Base-by-base conservation (phyloP, 2,329 filamentous ascomycete genomes). In the Cytospora chrysosperma region DNA sequence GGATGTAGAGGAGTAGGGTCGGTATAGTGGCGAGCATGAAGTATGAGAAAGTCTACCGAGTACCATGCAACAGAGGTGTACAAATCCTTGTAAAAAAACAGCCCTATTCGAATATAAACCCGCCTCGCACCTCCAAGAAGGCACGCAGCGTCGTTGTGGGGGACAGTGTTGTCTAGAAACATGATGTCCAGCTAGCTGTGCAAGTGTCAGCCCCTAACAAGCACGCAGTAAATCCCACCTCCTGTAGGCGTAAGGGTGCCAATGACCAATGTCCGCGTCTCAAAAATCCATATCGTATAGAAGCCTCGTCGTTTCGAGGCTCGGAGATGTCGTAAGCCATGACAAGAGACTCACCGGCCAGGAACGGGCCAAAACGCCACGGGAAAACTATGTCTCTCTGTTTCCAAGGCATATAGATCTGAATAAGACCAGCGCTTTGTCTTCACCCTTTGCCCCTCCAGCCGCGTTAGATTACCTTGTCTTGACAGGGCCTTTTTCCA, bases 1-100 rank as follows among this genome's bases (percentile, higher is more conserved):
- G 72, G 79, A 84, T 26, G 59, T 51, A n/a, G 65, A 72, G 59
- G 68, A 58, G 37, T 3, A 21, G 19, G 1, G 17, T 26, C 4
- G 1, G 3, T 17, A 21, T 17, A 1, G n/a, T 50, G 28, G 21
- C 21, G 6, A 37, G 17, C 28, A 3, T 28, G 26, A 40, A 24
- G 24, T n/a, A 26, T 8, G 28, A 9, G 27, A 24, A 12, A 30
- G 5, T 60, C 17, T 40, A 40, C 37, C 37, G 17, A 47, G 51
- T 55, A 49, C 21, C 9, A 28, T 50, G 19, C 8, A 53, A 2
- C 15, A 17, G n/a, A 61, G 5, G 12, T 37, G 51, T 50, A 55
- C 49, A 55, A n/a, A 55, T n/a, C 26, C 27, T 55, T 61, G 59
- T 61, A 61, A 51, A 55, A 61, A 51, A 55, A 55, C 47, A 49